phyloP scores from a whole-genome alignment of 2,329 filamentous ascomycete genomes.

The Hyphodiscus sp. region DNA sequence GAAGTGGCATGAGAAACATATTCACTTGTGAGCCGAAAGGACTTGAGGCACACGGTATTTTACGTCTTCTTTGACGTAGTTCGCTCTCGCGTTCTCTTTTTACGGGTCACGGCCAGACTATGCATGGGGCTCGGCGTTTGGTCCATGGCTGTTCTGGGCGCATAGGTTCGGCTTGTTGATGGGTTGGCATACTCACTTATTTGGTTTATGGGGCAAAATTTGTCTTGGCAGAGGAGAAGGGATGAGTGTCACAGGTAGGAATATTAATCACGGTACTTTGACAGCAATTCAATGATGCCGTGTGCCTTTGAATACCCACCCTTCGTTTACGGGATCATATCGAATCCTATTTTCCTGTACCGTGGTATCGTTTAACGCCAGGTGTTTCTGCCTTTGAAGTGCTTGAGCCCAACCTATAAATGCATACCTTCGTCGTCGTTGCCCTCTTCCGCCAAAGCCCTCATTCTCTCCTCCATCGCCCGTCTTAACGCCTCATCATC shows the following conservation, averaged over 20 bases:
- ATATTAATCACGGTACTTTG: neutral
- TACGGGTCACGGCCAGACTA: neutral
- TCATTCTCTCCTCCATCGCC: constrained; percentile 49
- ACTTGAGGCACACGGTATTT: neutral
- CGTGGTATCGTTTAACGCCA: constrained; percentile 21
- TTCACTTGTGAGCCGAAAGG: neutral
- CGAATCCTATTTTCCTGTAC: neutral
- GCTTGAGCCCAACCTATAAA: constrained; percentile 46
- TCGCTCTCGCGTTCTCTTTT: neutral
- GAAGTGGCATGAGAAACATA: neutral
- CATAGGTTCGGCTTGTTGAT: neutral
- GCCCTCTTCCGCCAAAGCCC: constrained; percentile 36
- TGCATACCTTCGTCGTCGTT: constrained; percentile 55
- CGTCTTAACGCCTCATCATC: constrained; percentile 53
- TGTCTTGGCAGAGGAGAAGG: neutral
- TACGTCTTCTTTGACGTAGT: neutral
- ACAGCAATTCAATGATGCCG: neutral
- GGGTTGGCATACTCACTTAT: neutral
- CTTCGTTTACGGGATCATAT: no score
- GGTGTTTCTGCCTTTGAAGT: no score
- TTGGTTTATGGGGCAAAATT: neutral
- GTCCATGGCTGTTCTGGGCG: neutral
- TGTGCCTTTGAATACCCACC: no score
- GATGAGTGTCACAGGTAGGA: neutral
- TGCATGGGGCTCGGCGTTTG: constrained; percentile 3